These are phyloP conservation scores for Taxillus chinensis DNA, from an alignment of 164 flowering plant species.

Conservation along the genomic window DNA sequence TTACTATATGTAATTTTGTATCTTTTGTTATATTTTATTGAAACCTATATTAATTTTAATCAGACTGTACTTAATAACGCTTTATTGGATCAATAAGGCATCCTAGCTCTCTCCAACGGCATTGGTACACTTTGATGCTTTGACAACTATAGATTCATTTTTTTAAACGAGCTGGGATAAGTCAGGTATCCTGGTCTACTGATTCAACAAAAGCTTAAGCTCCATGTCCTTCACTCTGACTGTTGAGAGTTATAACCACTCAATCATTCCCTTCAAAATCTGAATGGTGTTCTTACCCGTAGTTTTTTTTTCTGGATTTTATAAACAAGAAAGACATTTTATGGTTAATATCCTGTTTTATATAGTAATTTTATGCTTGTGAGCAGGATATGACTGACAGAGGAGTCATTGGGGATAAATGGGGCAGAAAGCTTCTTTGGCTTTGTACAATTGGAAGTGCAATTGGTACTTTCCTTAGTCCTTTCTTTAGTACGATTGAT, in stretches of 20 bases:
- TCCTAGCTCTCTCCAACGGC: too few species aligned
- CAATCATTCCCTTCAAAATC: not conserved
- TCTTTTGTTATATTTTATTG: too few species aligned
- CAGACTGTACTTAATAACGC: too few species aligned
- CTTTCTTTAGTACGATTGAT: not conserved
- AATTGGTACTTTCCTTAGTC: slow-evolving; percentile 24
- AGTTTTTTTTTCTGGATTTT: not conserved
- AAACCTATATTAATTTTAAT: too few species aligned
- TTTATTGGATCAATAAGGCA: too few species aligned
- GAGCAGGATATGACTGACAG: slow-evolving; percentile 32
- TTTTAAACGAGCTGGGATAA: too few species aligned
- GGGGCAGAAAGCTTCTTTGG: slow-evolving; percentile 84
- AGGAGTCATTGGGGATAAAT: slow-evolving; percentile 76
- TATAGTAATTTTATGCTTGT: slow-evolving; percentile 1
- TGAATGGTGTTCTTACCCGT: not conserved
- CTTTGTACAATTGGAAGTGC: slow-evolving; percentile 77
- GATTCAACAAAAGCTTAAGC: too few species aligned
- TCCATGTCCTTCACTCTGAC: too few species aligned
- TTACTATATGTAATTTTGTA: too few species aligned
- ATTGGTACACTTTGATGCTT: too few species aligned
- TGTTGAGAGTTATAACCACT: not conserved
- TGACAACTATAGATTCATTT: too few species aligned
- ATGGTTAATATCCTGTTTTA: slow-evolving; percentile 1
- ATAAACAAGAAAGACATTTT: not conserved
- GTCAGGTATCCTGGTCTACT: too few species aligned